These are phyloP conservation scores for Dendrobium officinale DNA, from an alignment of 106 monocot species.

Conservation along the genomic window DNA sequence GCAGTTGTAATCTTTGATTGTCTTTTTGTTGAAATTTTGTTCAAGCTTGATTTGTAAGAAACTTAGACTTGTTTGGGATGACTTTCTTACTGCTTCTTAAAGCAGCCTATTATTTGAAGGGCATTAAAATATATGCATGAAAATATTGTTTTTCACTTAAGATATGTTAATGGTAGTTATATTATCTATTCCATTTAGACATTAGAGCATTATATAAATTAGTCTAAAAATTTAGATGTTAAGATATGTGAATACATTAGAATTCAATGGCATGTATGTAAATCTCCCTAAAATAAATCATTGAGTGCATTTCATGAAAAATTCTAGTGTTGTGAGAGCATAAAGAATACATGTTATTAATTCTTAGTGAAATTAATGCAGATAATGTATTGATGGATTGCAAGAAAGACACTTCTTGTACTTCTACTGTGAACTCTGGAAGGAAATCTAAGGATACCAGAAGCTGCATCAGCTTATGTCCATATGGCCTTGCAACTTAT, in stretches of 20 bases:
- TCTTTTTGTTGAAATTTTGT: neutral
- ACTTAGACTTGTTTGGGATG: neutral
- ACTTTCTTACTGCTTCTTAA: too few relatives aligned
- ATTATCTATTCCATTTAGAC: too few relatives aligned
- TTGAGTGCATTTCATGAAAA: too few relatives aligned
- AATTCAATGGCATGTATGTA: too few relatives aligned
- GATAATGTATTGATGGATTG: neutral
- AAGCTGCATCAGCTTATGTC: slow-evolving; percentile 4
- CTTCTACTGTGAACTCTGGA: neutral
- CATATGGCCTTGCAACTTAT: slow-evolving; percentile 21
- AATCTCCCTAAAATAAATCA: too few relatives aligned
- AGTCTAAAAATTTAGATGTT: too few relatives aligned
- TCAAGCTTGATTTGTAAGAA: neutral
- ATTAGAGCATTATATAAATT: too few relatives aligned
- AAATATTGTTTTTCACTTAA: too few relatives aligned
- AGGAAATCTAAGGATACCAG: neutral
- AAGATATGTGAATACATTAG: too few relatives aligned
- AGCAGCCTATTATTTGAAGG: too few relatives aligned
- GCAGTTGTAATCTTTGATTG: neutral
- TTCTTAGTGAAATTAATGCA: neutral
- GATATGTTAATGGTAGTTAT: too few relatives aligned
- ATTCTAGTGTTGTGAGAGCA: neutral
- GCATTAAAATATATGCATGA: too few relatives aligned
- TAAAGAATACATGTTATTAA: neutral
- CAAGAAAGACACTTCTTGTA: neutral